Conservation (phyloP, 306 rosid genomes). For the Ziziphus jujuba region DNA sequence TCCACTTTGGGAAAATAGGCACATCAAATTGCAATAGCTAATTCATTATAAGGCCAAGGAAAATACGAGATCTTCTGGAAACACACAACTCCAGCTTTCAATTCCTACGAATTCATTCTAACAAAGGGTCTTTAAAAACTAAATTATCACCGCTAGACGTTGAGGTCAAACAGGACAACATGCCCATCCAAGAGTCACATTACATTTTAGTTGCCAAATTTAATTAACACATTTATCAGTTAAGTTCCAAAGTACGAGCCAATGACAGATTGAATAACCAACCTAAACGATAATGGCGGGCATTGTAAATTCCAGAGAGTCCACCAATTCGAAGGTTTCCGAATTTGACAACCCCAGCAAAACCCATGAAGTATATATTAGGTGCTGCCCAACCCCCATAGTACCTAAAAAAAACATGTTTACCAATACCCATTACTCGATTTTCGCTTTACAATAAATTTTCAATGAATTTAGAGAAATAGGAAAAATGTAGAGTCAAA, state of each 20-base stretch:
- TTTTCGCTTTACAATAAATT: neutral
- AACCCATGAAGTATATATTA: slow-evolving; percentile 85
- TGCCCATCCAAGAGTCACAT: slow-evolving; percentile 4
- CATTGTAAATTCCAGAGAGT: slow-evolving; percentile 85
- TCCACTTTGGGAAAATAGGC: neutral
- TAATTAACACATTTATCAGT: neutral
- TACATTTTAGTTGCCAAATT: neutral
- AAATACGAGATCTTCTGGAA: no score
- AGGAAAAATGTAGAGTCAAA: no score
- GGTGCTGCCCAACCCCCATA: slow-evolving; percentile 99
- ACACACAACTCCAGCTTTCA: no score
- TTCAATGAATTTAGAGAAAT: neutral
- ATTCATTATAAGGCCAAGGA: neutral
- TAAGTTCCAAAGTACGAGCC: neutral
- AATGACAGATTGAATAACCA: slow-evolving; percentile 18
- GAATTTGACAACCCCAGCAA: slow-evolving; percentile 85
- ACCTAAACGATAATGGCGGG: slow-evolving; percentile 68
- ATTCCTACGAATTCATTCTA: neutral
- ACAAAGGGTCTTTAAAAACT: no score
- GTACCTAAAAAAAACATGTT: slow-evolving; percentile 46
- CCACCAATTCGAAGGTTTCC: slow-evolving; percentile 94
- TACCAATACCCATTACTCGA: neutral
- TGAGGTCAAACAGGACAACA: slow-evolving; percentile 8
- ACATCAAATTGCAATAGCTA: slow-evolving; percentile 2
- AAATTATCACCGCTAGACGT: slow-evolving; percentile 11